Evolutionary conservation across 116 monocot genomes (phyloP).

Genomic region (Dioscorea cayenensis): DNA sequence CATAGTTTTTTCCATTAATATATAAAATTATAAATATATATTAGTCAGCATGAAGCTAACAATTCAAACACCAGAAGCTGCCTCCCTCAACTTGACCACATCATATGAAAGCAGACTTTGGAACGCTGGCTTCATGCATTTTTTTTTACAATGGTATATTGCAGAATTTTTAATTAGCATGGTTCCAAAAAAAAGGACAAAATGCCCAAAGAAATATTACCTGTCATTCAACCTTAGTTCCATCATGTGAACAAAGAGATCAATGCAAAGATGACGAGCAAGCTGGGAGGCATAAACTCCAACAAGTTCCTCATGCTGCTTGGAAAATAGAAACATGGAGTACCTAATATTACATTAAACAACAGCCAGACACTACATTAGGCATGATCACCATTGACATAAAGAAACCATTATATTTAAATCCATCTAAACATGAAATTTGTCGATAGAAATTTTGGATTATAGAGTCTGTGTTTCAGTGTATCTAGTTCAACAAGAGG

Average conservation of each 20-base stretch:
- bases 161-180: too few species aligned
- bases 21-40: too few species aligned
- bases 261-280: constrained; percentile 76
- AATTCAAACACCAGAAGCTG: too few species aligned
- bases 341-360: constrained; percentile 50
- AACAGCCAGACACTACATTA: neutral
- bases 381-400: neutral
- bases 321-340: constrained; percentile 87
- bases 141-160: too few species aligned
- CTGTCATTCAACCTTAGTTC: constrained; percentile 85
- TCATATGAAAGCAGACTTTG: too few species aligned
- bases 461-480: too few species aligned
- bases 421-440: neutral
- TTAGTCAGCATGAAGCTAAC: too few species aligned
- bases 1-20: too few species aligned
- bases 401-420: neutral
- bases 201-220: constrained; percentile 18
- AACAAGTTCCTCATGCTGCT: constrained; percentile 94
- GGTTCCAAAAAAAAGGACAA: too few species aligned
- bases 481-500: too few species aligned
- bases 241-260: constrained; percentile 98
- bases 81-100: too few species aligned
- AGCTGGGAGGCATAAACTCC: constrained; percentile 94
- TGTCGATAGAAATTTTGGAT: too few species aligned
- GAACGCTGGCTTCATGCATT: neutral